These are phyloP conservation scores for Psilocybe azurescens DNA, from an alignment of 768 basidiomycete genomes.

Conservation along the genomic window DNA sequence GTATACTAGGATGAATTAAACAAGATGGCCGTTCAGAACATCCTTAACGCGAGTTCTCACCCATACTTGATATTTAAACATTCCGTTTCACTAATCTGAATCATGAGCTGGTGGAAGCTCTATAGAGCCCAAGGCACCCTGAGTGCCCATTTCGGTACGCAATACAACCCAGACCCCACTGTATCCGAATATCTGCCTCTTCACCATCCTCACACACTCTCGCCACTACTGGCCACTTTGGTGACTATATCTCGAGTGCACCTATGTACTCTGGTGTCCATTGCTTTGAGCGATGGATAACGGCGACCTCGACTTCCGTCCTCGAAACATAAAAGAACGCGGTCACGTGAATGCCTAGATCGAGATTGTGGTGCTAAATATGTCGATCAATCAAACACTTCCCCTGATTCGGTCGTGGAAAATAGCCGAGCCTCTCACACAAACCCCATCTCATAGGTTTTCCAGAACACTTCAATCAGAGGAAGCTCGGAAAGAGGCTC, in stretches of 20 bases:
- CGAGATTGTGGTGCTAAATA: constrained; percentile 10
- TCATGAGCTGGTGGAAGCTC: constrained; percentile 12
- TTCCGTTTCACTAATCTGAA: constrained; percentile 14
- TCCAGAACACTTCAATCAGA: constrained; percentile 5
- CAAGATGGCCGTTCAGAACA: constrained; percentile 23
- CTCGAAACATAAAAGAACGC: constrained; percentile 13
- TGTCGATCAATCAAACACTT: constrained; percentile 1
- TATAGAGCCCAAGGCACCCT: constrained; percentile 25
- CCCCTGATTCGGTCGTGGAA: constrained; percentile 3
- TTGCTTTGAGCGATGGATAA: too few relatives aligned
- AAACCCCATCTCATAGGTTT: neutral
- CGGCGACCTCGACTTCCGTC: too few relatives aligned
- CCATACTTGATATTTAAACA: constrained; percentile 18
- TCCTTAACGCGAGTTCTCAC: constrained; percentile 15
- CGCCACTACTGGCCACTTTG: neutral
- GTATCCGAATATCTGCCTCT: neutral
- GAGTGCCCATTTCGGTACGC: constrained; percentile 13
- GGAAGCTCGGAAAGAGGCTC: neutral
- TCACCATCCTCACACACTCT: neutral
- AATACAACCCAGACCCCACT: neutral
- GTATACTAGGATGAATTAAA: constrained; percentile 17
- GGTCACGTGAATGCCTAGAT: constrained; percentile 18
- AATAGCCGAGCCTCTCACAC: neutral
- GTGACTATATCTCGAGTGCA: too few relatives aligned
- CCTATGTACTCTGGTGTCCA: too few relatives aligned